These are phyloP conservation scores for Hypoxylon fuscum DNA, from an alignment of 495 filamentous ascomycete genomes.

Conservation along the genomic window DNA sequence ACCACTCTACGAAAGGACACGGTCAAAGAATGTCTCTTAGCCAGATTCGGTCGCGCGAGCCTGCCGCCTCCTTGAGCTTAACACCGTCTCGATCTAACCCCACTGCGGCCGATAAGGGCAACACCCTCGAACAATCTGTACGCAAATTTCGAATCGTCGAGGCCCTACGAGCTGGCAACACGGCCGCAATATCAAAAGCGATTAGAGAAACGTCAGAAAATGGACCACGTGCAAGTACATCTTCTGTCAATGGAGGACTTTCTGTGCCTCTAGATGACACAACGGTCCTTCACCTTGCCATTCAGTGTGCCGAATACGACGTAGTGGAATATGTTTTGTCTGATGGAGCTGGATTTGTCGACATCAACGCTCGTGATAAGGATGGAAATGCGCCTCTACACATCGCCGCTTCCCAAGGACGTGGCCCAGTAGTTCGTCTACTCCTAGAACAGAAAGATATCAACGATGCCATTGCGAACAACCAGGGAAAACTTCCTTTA, in stretches of 20 bases:
- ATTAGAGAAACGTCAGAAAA: conserved; percentile 72
- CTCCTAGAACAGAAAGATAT: conserved; percentile 80
- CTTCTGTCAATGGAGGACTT: conserved; percentile 59
- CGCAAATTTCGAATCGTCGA: conserved; percentile 94
- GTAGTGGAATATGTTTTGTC: conserved; percentile 96
- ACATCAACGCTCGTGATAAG: conserved; percentile 88
- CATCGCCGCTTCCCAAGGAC: conserved; percentile 82
- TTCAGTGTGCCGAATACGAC: conserved; percentile 95
- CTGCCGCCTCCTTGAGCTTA: conserved; percentile 23
- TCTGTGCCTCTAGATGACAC: conserved; percentile 73
- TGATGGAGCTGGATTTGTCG: conserved; percentile 68
- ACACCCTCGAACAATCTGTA: conserved; percentile 91
- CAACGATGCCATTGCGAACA: conserved; percentile 92
- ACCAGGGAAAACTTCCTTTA: conserved; percentile 83
- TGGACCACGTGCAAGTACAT: conserved; percentile 60
- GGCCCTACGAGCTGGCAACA: conserved; percentile 87
- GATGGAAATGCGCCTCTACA: conserved; percentile 96
- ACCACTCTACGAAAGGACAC: conserved; percentile 48
- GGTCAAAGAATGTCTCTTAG: conserved; percentile 55
- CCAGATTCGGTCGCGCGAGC: conserved; percentile 47
- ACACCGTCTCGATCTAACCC: conserved; percentile 38
- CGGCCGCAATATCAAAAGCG: conserved; percentile 85
- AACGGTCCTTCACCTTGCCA: conserved; percentile 88
- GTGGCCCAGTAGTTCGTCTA: conserved; percentile 78
- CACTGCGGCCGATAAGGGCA: conserved; percentile 49